Conservation (phyloP, 768 basidiomycete genomes). For the Amanita pallidorosea region DNA sequence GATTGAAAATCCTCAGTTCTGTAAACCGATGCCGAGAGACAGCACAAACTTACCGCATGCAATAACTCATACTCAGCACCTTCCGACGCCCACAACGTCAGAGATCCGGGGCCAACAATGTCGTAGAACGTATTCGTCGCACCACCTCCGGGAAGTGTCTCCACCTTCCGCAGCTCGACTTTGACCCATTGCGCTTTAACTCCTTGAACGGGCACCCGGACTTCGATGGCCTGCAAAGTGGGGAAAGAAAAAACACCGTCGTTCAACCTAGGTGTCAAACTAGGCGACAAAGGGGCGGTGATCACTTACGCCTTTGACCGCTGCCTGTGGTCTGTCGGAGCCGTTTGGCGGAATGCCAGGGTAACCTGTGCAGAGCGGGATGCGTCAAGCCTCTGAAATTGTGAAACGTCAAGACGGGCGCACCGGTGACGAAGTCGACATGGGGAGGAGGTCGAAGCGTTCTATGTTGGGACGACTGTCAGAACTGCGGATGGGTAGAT, state of each 20-base stretch:
- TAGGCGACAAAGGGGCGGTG: background rate
- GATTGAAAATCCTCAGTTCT: too few relatives aligned
- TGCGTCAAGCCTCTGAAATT: background rate
- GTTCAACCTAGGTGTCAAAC: too few relatives aligned
- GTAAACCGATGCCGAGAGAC: too few relatives aligned
- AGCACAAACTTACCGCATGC: conserved; percentile 47
- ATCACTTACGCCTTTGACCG: conserved; percentile 71
- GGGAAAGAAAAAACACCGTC: too few relatives aligned
- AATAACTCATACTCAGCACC: conserved; percentile 55
- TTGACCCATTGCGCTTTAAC: conserved; percentile 90
- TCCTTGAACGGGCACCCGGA: conserved; percentile 62
- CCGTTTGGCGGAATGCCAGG: conserved; percentile 81
- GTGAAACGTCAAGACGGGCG: conserved; percentile 12
- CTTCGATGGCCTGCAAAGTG: conserved; percentile 61
- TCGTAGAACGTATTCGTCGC: conserved; percentile 66
- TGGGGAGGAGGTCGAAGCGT: conserved; percentile 81
- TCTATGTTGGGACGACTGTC: conserved; percentile 14
- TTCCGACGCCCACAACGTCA: conserved; percentile 68
- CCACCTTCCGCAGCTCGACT: conserved; percentile 86
- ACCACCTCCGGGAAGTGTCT: conserved; percentile 67
- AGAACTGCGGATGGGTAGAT: background rate
- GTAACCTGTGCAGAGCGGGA: conserved; percentile 37
- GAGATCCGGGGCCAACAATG: conserved; percentile 71
- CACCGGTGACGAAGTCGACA: conserved; percentile 81
- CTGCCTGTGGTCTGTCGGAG: conserved; percentile 68